Evolutionary conservation across 202 grass and related monocot species (phyloP).

Genomic region (Miscanthus sacchariflorus): DNA sequence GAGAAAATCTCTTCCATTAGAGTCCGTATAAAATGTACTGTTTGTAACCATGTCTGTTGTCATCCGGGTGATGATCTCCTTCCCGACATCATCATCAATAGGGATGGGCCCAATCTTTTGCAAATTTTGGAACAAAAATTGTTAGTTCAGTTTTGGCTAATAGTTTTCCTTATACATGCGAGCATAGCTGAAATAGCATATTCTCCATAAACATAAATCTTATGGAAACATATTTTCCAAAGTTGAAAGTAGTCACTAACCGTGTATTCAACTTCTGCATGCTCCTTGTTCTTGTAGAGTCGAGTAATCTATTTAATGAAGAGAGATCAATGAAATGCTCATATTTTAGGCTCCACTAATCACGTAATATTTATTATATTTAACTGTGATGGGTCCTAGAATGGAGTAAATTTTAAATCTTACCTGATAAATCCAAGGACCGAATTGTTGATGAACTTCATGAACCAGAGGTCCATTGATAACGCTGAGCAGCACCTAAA

Average conservation of each 20-base stretch:
- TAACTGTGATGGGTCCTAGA: not conserved
- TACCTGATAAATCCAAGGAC: constrained; percentile 93
- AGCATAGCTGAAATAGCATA: not conserved
- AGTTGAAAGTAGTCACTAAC: constrained; percentile 52
- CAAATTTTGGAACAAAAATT: not conserved
- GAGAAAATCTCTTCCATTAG: constrained; percentile 93
- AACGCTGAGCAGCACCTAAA: constrained; percentile 74
- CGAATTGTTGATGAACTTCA: constrained; percentile 90
- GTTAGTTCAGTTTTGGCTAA: not conserved
- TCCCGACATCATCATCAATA: constrained; percentile 69
- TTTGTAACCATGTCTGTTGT: constrained; percentile 86
- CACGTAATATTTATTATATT: not conserved
- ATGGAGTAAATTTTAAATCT: constrained; percentile 5
- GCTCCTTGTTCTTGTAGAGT: constrained; percentile 86
- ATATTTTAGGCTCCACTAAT: not conserved
- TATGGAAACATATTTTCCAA: not conserved
- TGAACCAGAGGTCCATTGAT: constrained; percentile 74
- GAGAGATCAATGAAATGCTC: not conserved
- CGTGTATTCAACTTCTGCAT: constrained; percentile 96
- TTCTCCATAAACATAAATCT: not conserved
- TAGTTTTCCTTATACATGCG: not conserved
- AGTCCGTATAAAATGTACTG: constrained; percentile 84
- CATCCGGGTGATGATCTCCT: constrained; percentile 81
- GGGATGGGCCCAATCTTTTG: constrained; percentile 91
- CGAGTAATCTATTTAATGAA: constrained; percentile 64